Base-by-base conservation (phyloP, 495 filamentous ascomycete species). In the Cercophora newfieldiana region DNA sequence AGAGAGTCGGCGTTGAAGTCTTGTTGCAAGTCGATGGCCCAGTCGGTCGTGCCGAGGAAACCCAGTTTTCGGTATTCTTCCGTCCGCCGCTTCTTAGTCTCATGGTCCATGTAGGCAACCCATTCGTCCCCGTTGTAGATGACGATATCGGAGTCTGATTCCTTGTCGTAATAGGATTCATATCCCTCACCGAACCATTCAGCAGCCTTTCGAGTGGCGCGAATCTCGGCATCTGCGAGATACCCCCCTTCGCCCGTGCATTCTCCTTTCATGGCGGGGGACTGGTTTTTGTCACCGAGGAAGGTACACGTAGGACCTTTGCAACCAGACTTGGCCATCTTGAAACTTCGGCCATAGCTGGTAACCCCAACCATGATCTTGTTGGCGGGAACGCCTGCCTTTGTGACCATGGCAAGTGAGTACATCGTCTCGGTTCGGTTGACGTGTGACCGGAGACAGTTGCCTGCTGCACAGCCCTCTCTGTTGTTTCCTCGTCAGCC, bases 351-450 rank as follows among this genome's bases (percentile, higher is more conserved):
- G 0, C 78, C 75, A 54, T 81, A 81, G 55, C 71, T 73, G 14
- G 68, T 24, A 7, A 76, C 67, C 5, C 81, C 76, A 8, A 80
- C 75, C 4, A 77, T 29, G 28, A 84, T 64, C 62, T 76, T 82
- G 51, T 71, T 75, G 1, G 75, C 58, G 0, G 73, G 75, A 1
- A 83, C 79, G 25, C 81, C 81, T 3, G 80, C 80, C 65, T 85
- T 85, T 22, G 82, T 85, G 18, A 83, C 53, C 78, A 85, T 82
- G 16, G 74, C 61, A 0, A 84, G 68, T 1, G 76, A 70, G 30
- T 72, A 58, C 30, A 65, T 57, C 2, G 78, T 82, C 69, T 83
- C 80, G 6, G 81, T 82, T 22, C 62, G n/a, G 65, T 83, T 83
- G 48, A 81, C 75, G 59, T 83, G 79, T 16, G 71, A 75, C n/a